Conservation (phyloP, 2,329 filamentous ascomycete species). For the Aspergillus nomiae region DNA sequence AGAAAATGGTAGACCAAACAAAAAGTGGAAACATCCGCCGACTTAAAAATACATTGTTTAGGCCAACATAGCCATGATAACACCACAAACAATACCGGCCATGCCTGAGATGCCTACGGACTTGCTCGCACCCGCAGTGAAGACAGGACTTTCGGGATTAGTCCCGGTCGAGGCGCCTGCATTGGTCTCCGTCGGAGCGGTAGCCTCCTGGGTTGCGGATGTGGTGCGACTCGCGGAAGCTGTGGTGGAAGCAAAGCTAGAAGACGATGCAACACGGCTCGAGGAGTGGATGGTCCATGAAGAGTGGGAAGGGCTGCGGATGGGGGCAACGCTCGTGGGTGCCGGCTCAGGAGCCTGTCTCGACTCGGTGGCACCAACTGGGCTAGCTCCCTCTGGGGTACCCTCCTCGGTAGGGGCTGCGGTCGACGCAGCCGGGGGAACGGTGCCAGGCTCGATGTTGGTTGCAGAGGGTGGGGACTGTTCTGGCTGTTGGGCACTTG, state of each 20-base stretch:
- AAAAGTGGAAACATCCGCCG: background rate
- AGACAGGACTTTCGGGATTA: conserved; percentile 20
- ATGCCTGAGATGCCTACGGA: conserved; percentile 19
- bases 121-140: conserved; percentile 26
- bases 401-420: background rate
- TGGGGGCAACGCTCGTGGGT: background rate
- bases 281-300: background rate
- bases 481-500: background rate
- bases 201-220: background rate
- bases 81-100: conserved; percentile 17
- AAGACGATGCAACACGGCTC: background rate
- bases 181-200: background rate
- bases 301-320: background rate
- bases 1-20: background rate
- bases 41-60: conserved; percentile 5
- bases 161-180: conserved; percentile 13
- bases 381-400: background rate
- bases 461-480: background rate
- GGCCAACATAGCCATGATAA: conserved; percentile 21
- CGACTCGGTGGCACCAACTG: background rate
- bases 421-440: background rate
- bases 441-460: background rate
- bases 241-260: background rate
- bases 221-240: background rate
- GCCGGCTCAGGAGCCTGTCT: background rate